Conservation (phyloP, 257 asterid species). For the Jasminum sambac region DNA sequence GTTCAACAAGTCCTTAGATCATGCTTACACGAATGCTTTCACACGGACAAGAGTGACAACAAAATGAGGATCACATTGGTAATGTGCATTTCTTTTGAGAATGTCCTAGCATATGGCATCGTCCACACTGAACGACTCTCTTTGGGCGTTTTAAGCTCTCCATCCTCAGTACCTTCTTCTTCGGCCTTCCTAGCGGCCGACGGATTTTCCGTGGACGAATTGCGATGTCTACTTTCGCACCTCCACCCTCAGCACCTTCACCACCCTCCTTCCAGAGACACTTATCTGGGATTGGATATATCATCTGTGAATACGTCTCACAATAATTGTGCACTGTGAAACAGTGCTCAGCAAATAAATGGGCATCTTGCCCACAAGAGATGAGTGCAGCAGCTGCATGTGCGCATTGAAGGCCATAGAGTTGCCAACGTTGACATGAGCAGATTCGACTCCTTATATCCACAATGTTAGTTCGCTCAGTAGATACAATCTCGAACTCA, state of each 20-base stretch:
- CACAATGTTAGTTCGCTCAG: slow-evolving; percentile 87
- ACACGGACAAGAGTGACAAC: neutral
- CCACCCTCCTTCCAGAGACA: slow-evolving; percentile 66
- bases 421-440: slow-evolving; percentile 95
- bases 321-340: slow-evolving; percentile 79
- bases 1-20: neutral
- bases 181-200: slow-evolving; percentile 94
- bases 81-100: slow-evolving; percentile 90
- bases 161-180: slow-evolving; percentile 81
- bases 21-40: slow-evolving; percentile 1
- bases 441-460: slow-evolving; percentile 83
- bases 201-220: slow-evolving; percentile 86
- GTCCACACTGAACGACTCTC: slow-evolving; percentile 86
- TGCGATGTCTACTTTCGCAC: slow-evolving; percentile 48
- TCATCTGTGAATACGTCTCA: slow-evolving; percentile 87
- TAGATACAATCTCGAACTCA: slow-evolving; percentile 94
- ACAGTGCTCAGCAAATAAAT: slow-evolving; percentile 80
- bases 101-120: slow-evolving; percentile 96
- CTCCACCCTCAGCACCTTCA: slow-evolving; percentile 66
- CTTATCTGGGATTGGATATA: slow-evolving; percentile 71
- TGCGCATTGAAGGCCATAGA: slow-evolving; percentile 92
- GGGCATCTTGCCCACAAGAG: slow-evolving; percentile 83
- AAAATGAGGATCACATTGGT: slow-evolving; percentile 54
- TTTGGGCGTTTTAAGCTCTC: slow-evolving; percentile 94
- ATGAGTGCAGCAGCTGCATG: slow-evolving; percentile 95